Evolutionary conservation across 345 rosid genomes (phyloP), one percentile per base, ranked within the genome.

Genomic region (Citrus sp.): DNA sequence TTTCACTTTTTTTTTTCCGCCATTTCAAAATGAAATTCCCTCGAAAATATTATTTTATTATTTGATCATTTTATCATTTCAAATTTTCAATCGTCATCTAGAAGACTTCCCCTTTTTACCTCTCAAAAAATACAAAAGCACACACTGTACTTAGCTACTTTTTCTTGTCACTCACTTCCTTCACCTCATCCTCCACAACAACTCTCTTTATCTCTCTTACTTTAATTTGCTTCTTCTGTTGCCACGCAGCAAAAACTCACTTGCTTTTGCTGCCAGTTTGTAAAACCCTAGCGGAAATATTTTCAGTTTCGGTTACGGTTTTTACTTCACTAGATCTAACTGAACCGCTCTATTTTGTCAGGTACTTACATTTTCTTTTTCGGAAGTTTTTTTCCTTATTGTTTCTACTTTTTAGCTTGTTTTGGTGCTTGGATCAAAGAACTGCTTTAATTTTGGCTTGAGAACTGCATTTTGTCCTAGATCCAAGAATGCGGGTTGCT

Each of bases 381-480:
- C 13, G 49, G 16, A 32, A 49, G 18, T 46, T 59, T 37, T 27
- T 46, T 27, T 58, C 27, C 38, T 18, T 58, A 6, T 27, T 27
- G 7, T 65, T 16, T 37, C 1, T 70, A n/a, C 18, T 42, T 9
- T 7, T 14, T n/a, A 19, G 4, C 27, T 18, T 18, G n/a, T 64
- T 40, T 32, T 16, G 7, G 34, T n/a, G 1, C 7, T 62, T 32
- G 46, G 82, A 81, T 79, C 79, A 77, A 56, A 70, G 37, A 49
- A n/a, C 68, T 30, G 22, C 38, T 42, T 67, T 72, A 10, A 70
- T 34, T 61, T 64, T 72, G 32, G 72, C 65, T 42, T 19, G 28
- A 30, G 76, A 63, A 73, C 74, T 79, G 79, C 83, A 79, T 79
- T 84, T 79, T 55, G 73, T 58, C 64, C 14, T 55, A 49, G 87